These are phyloP conservation scores for Cadophora sp. DNA, from an alignment of 2,329 filamentous ascomycete genomes.

Conservation along the genomic window DNA sequence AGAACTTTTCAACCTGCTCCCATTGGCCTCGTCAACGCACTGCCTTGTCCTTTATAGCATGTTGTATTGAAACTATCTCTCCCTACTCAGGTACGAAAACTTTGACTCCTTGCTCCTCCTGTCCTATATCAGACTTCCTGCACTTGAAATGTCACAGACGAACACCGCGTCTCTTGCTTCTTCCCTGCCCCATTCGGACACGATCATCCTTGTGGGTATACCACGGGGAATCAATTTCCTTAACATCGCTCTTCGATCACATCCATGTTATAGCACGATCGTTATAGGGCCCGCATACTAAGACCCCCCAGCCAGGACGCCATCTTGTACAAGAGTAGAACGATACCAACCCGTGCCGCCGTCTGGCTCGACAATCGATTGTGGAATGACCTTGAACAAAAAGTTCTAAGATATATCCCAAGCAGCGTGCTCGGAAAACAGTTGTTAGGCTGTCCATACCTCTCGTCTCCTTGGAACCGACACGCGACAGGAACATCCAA, in stretches of 20 bases:
- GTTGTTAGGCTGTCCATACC: constrained; percentile 22
- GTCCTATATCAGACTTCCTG: constrained; percentile 24
- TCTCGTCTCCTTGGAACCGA: constrained; percentile 24
- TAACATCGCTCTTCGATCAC: constrained; percentile 21
- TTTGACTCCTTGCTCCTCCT: constrained; percentile 14
- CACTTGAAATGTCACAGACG: constrained; percentile 1
- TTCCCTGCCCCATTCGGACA: constrained; percentile 11
- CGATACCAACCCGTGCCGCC: constrained; percentile 18
- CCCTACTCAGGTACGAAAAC: constrained; percentile 26
- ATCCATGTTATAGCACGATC: constrained; percentile 26
- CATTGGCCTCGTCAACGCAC: constrained; percentile 17
- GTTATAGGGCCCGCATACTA: constrained; percentile 18
- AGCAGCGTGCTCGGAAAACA: constrained; percentile 17
- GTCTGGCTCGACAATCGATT: constrained; percentile 8
- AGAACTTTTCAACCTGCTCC: constrained; percentile 9
- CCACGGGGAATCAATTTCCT: constrained; percentile 21
- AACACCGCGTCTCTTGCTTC: constrained; percentile 10
- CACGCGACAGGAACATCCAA: constrained; percentile 28
- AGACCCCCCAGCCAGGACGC: constrained; percentile 23
- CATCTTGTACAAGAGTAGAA: constrained; percentile 15
- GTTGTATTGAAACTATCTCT: constrained; percentile 27
- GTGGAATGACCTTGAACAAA: constrained; percentile 4
- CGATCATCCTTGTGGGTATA: constrained; percentile 27
- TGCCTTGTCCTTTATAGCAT: constrained; percentile 23
- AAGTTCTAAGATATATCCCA: constrained; percentile 13